A percentile compares a stretch with the other conserved stretches of the same genome.
phyloP scores from a whole-genome alignment of 768 basidiomycete genomes.

The Agrocybe chaxingu region DNA sequence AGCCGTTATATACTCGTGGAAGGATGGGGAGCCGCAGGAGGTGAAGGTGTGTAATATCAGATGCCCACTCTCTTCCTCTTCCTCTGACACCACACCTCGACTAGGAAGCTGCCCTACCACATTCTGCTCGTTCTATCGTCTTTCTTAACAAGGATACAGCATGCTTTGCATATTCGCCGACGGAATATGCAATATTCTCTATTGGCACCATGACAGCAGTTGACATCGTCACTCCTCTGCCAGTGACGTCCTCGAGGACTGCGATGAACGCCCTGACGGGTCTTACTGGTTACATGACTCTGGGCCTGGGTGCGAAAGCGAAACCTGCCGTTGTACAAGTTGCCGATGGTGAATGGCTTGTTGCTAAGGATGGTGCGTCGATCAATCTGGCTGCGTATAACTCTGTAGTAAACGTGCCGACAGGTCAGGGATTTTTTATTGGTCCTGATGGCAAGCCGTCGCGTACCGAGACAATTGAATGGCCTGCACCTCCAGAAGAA shows the following conservation, averaged over 20 bases:
- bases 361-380: constrained; percentile 76
- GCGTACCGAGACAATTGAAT: constrained; percentile 51
- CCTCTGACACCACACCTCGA: neutral
- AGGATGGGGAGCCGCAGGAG: constrained; percentile 76
- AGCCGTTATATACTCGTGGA: constrained; percentile 83
- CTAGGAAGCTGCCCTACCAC: constrained; percentile 80
- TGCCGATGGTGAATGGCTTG: constrained; percentile 59
- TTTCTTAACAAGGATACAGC: constrained; percentile 63
- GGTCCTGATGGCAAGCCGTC: constrained; percentile 55
- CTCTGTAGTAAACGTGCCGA: neutral
- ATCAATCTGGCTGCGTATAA: neutral
- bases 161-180: constrained; percentile 79
- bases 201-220: constrained; percentile 53
- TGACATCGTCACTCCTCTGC: constrained; percentile 50
- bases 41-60: constrained; percentile 46
- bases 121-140: constrained; percentile 83
- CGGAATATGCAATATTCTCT: constrained; percentile 74
- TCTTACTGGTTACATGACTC: constrained; percentile 81
- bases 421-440: constrained; percentile 70
- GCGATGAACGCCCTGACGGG: constrained; percentile 79
- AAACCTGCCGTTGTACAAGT: constrained; percentile 61
- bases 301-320: constrained; percentile 71
- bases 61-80: neutral
- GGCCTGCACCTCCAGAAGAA: constrained; percentile 84
- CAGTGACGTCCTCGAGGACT: constrained; percentile 39